Conservation (phyloP, 495 filamentous ascomycete genomes). For the Aspergillus steynii region DNA sequence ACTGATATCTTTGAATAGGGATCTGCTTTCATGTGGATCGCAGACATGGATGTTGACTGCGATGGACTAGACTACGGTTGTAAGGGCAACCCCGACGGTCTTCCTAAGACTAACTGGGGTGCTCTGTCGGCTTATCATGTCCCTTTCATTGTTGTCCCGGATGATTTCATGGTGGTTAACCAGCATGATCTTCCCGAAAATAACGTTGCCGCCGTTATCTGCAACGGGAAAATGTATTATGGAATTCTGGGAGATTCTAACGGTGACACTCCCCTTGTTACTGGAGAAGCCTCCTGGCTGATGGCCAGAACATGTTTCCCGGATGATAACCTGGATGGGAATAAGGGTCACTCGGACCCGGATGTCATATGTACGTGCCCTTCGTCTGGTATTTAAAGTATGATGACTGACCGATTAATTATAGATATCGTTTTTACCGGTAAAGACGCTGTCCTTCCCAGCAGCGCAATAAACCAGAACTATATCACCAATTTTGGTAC, state of each 20-base stretch:
- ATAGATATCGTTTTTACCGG: slow-evolving; percentile 39
- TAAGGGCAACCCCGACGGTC: slow-evolving; percentile 39
- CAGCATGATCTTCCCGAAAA: slow-evolving; percentile 29
- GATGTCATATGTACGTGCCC: slow-evolving; percentile 37
- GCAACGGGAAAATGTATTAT: slow-evolving; percentile 41
- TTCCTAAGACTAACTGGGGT: slow-evolving; percentile 34
- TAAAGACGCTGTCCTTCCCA: slow-evolving; percentile 28
- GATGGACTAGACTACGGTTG: slow-evolving; percentile 38
- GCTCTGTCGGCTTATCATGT: slow-evolving; percentile 41
- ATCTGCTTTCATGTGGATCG: slow-evolving; percentile 35
- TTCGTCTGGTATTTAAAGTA: slow-evolving; percentile 2
- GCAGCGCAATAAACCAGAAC: slow-evolving; percentile 30
- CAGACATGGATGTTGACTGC: slow-evolving; percentile 45
- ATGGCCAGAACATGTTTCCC: slow-evolving; percentile 43
- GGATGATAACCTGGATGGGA: slow-evolving; percentile 34
- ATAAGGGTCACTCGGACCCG: slow-evolving; percentile 24
- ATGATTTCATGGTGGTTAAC: slow-evolving; percentile 30
- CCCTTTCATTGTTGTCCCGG: slow-evolving; percentile 40
- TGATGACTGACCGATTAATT: background rate
- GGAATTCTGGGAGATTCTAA: slow-evolving; percentile 41
- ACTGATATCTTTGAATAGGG: slow-evolving; percentile 22
- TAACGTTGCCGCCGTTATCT: slow-evolving; percentile 41
- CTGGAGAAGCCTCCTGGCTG: slow-evolving; percentile 42
- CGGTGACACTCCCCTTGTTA: slow-evolving; percentile 35
- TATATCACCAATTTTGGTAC: slow-evolving; percentile 40